These are phyloP conservation scores for Fusarium bulbicola DNA, from an alignment of 2,329 filamentous ascomycete species.

Conservation along the genomic window DNA sequence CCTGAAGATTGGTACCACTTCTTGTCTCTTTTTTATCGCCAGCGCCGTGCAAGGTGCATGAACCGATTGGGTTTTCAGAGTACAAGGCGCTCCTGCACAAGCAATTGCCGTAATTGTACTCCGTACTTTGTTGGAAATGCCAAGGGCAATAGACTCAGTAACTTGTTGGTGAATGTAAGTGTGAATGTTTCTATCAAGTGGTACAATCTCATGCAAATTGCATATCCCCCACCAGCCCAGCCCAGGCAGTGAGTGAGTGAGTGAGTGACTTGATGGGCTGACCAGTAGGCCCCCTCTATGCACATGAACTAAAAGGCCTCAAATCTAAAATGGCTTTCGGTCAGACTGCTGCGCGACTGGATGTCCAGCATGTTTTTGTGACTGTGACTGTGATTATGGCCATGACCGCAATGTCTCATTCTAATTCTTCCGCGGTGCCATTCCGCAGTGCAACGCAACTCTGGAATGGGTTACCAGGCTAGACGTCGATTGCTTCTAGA, in stretches of 20 bases:
- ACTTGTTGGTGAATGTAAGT: not conserved
- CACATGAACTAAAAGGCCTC: constrained; percentile 9
- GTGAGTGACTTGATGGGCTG: not conserved
- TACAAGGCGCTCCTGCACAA: not conserved
- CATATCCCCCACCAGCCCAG: not conserved
- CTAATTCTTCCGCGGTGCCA: not conserved
- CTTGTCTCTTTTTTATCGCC: not conserved
- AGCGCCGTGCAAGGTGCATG: not conserved
- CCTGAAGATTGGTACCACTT: not conserved
- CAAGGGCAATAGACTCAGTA: not conserved
- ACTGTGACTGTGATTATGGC: not conserved
- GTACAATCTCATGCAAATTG: not conserved
- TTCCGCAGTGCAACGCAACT: constrained; percentile 1
- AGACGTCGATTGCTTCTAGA: constrained; percentile 17
- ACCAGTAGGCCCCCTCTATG: not conserved
- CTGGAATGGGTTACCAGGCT: not conserved
- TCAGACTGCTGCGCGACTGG: not conserved
- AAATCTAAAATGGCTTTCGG: constrained; percentile 18
- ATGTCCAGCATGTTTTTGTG: not conserved
- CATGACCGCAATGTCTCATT: not conserved
- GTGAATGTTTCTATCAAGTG: not conserved
- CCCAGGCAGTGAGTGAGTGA: not conserved
- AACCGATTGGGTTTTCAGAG: not conserved
- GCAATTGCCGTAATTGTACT: not conserved
- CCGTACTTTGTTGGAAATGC: not conserved